Percentiles rank a stretch among this genome's conserved stretches.
Conservation (phyloP, 2,329 filamentous ascomycete genomes). For the Xylariaceae sp. region DNA sequence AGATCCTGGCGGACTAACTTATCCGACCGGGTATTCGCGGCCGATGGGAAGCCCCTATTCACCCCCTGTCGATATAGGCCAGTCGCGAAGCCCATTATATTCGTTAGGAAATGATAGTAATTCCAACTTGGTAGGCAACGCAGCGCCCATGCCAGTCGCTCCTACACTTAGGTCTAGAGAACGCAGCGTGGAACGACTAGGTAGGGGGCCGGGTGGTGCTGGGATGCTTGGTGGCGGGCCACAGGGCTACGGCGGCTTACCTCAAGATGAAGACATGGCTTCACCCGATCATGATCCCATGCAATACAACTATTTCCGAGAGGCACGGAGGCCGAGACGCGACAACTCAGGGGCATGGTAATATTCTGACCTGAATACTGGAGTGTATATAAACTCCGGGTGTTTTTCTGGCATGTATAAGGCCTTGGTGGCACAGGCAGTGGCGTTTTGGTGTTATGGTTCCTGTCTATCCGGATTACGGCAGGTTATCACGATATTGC, state of each 20-base stretch:
- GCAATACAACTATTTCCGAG: conserved; percentile 65
- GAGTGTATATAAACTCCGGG: conserved; percentile 21
- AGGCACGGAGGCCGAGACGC: conserved; percentile 31
- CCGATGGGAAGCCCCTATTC: conserved; percentile 38
- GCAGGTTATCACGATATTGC: conserved; percentile 18
- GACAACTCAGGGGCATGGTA: conserved; percentile 26
- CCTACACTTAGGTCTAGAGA: conserved; percentile 43
- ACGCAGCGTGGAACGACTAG: conserved; percentile 42
- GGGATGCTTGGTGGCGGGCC: conserved; percentile 65
- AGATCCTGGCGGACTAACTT: conserved; percentile 37
- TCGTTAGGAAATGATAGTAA: conserved; percentile 59
- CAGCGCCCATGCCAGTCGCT: conserved; percentile 58
- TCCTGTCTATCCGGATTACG: conserved; percentile 16
- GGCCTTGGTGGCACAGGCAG: background rate
- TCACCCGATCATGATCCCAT: conserved; percentile 50
- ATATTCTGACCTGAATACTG: background rate
- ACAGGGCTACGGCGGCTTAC: conserved; percentile 64
- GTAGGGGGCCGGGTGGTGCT: conserved; percentile 38
- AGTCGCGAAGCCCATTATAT: conserved; percentile 57
- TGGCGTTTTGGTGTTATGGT: conserved; percentile 28
- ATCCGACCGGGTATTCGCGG: conserved; percentile 36
- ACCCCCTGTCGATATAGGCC: conserved; percentile 37
- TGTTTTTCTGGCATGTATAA: conserved; percentile 14
- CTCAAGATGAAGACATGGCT: conserved; percentile 57
- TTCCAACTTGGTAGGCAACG: conserved; percentile 59